Percentiles rank a stretch among this genome's conserved stretches.
These are phyloP conservation scores for Cladosporium colombiae DNA, from an alignment of 2,329 filamentous ascomycete species.

Conservation along the genomic window DNA sequence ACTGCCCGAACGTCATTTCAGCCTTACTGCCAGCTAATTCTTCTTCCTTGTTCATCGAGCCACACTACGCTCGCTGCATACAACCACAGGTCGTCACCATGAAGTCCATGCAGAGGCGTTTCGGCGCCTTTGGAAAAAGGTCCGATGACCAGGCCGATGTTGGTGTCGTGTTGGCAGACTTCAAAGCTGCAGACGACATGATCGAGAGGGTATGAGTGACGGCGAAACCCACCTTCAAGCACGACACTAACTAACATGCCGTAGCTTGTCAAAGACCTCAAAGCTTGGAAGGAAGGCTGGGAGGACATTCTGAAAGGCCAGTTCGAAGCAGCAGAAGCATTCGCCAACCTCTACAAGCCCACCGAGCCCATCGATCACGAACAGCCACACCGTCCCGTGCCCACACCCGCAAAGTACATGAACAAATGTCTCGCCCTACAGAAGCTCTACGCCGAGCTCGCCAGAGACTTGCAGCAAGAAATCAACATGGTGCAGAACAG, in stretches of 20 bases:
- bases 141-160: slow-evolving; percentile 77
- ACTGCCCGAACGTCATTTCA: slow-evolving; percentile 6
- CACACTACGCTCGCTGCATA: not conserved
- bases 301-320: slow-evolving; percentile 69
- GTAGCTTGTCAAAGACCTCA: slow-evolving; percentile 74
- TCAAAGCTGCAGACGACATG: slow-evolving; percentile 75
- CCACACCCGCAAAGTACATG: slow-evolving; percentile 65
- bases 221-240: not conserved
- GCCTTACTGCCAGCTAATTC: not conserved
- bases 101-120: slow-evolving; percentile 64
- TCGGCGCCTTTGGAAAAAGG: slow-evolving; percentile 70
- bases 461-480: slow-evolving; percentile 70
- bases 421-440: slow-evolving; percentile 66
- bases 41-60: not conserved
- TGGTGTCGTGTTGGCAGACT: slow-evolving; percentile 72
- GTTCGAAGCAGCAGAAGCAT: slow-evolving; percentile 65
- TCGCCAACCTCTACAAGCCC: slow-evolving; percentile 73
- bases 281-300: slow-evolving; percentile 79
- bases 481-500: slow-evolving; percentile 68
- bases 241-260: slow-evolving; percentile 16
- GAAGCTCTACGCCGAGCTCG: slow-evolving; percentile 69
- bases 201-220: slow-evolving; percentile 63
- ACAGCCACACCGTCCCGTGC: slow-evolving; percentile 52
- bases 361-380: slow-evolving; percentile 64
- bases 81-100: slow-evolving; percentile 27